Percentiles rank a stretch among this genome's conserved stretches.
These are phyloP conservation scores for Sorghum bicolor DNA, from an alignment of 176 grass and related monocot genomes.

Conservation along the genomic window Sorghum_bicolor_NCBIv3 NC_012871.2:6796001-6796500, in stretches of 20 bases:
- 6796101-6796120: not conserved
- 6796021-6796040: constrained; percentile 39
- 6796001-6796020: constrained; percentile 32
- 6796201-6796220: not conserved
- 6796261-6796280: not conserved
- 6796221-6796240: not conserved
- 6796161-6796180: not conserved
- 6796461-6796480: not conserved
- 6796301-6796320: constrained; percentile 40
- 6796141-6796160: not conserved
- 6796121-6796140: not conserved
- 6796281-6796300: constrained; percentile 21
- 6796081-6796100: constrained; percentile 26
- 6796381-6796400: constrained; percentile 22
- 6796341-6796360: not conserved
- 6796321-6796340: constrained; percentile 36
- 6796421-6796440: constrained; percentile 8
- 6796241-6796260: constrained; percentile 34
- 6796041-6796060: constrained; percentile 37
- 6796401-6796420: constrained; percentile 25
- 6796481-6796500: constrained; percentile 24
- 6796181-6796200: not conserved
- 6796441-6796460: constrained; percentile 7
- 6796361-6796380: constrained; percentile 34
- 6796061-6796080: constrained; percentile 24